Evolutionary conservation across 331 rosid species (phyloP).

Genomic region (Dryas integrifolia): DNA sequence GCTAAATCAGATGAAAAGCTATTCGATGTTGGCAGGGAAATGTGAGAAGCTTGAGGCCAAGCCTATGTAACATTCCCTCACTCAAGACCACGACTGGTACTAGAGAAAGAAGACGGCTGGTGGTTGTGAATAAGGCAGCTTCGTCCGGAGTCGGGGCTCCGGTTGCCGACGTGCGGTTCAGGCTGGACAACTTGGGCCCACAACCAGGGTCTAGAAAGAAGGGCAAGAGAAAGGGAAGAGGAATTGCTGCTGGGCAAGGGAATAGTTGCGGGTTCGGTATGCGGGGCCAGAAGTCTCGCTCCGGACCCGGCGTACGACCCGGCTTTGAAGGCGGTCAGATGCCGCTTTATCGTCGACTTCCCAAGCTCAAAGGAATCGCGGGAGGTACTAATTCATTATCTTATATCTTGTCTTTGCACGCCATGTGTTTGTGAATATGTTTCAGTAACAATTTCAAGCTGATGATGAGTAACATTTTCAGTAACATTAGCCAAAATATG

Average conservation of each 20-base stretch:
- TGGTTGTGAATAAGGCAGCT: constrained; percentile 44
- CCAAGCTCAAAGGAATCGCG: constrained; percentile 88
- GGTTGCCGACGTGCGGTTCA: constrained; percentile 44
- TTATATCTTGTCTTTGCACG: neutral
- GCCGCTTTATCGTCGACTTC: constrained; percentile 91
- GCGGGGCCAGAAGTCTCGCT: constrained; percentile 97
- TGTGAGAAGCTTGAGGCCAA: constrained; percentile 41
- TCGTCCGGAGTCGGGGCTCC: constrained; percentile 27
- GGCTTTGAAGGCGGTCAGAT: constrained; percentile 98
- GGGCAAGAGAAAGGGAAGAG: constrained; percentile 88
- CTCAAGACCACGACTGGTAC: neutral
- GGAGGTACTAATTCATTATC: constrained; percentile 56
- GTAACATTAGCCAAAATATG: neutral
- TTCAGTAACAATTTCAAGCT: neutral
- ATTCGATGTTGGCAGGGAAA: constrained; percentile 49
- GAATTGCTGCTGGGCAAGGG: constrained; percentile 90
- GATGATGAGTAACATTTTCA: no score
- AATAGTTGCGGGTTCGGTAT: constrained; percentile 96
- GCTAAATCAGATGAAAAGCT: neutral
- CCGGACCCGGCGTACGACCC: constrained; percentile 79
- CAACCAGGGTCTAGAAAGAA: constrained; percentile 91
- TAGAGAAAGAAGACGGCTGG: constrained; percentile 29
- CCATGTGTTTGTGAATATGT: constrained; percentile 17
- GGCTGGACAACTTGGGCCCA: constrained; percentile 83
- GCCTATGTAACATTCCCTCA: constrained; percentile 29